Percentiles rank a stretch among this genome's conserved stretches.
Conservation (phyloP, 495 filamentous ascomycete genomes). For the Aspergillus saccharolyticus region DNA sequence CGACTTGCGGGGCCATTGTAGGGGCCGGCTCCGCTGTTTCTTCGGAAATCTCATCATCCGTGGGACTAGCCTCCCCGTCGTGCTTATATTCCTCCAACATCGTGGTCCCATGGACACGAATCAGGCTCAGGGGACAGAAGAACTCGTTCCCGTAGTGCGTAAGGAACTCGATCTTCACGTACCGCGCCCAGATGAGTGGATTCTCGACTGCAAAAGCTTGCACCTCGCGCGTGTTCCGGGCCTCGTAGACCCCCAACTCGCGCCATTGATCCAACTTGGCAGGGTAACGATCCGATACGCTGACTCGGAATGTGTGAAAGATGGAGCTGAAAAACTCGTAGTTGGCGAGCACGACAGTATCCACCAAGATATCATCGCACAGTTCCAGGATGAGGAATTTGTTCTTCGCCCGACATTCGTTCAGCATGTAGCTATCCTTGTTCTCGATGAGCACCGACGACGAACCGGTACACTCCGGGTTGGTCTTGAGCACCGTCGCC, state of each 20-base stretch:
- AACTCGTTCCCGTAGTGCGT: constrained; percentile 94
- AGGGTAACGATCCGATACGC: constrained; percentile 88
- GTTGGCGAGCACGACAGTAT: constrained; percentile 93
- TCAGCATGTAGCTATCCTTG: constrained; percentile 98
- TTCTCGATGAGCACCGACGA: constrained; percentile 89
- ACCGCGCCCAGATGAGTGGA: constrained; percentile 91
- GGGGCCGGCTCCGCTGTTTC: constrained; percentile 33
- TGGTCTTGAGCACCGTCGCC: constrained; percentile 88
- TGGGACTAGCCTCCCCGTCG: constrained; percentile 59
- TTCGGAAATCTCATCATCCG: constrained; percentile 51
- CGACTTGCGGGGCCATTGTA: constrained; percentile 35
- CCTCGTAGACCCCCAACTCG: constrained; percentile 81
- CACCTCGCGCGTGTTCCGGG: constrained; percentile 84
- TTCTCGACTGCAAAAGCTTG: constrained; percentile 92
- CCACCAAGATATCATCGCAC: constrained; percentile 88
- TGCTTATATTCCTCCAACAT: constrained; percentile 92
- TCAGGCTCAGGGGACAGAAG: constrained; percentile 86
- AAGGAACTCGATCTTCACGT: constrained; percentile 84
- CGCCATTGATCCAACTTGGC: constrained; percentile 91
- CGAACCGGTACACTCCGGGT: constrained; percentile 72
- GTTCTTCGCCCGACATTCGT: constrained; percentile 79
- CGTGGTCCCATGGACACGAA: constrained; percentile 89
- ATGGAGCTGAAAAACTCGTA: constrained; percentile 99
- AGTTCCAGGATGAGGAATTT: constrained; percentile 92
- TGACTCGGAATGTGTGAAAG: constrained; percentile 82